A percentile compares a stretch with the other conserved stretches of the same genome.
These are phyloP conservation scores for Naganishia albida DNA, from an alignment of 1,284 basidiomycete species.

Conservation along the genomic window DNA sequence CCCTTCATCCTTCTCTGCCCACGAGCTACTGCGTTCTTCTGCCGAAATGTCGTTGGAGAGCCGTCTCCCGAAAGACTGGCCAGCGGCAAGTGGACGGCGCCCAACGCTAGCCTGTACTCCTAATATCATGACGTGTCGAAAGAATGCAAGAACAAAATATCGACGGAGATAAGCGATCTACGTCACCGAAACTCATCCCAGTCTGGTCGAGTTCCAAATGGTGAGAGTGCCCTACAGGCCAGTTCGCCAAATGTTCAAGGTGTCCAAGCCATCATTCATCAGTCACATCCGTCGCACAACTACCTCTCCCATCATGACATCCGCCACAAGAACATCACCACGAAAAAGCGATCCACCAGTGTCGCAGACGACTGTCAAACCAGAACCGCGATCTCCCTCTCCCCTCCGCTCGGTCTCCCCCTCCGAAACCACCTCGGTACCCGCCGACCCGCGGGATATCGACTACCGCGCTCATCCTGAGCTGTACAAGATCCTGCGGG, in stretches of 20 bases:
- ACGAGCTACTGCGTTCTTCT: no score
- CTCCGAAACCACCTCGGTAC: background rate
- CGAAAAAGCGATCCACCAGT: background rate
- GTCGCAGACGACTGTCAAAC: background rate
- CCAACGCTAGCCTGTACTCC: no score
- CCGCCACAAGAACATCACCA: background rate
- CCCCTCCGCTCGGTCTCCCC: slow-evolving; percentile 20
- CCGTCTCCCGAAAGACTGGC: no score
- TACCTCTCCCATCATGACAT: background rate
- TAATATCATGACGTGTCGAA: no score
- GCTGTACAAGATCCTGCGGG: slow-evolving; percentile 24
- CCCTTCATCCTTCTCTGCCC: no score
- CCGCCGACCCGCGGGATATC: slow-evolving; percentile 18
- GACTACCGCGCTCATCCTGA: slow-evolving; percentile 18
- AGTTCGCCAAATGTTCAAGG: background rate
- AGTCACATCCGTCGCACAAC: no score
- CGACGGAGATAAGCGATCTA: no score
- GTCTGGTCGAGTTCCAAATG: background rate
- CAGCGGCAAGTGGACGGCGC: no score
- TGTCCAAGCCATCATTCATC: no score
- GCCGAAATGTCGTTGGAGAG: no score
- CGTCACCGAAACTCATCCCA: no score
- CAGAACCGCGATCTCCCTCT: slow-evolving; percentile 7
- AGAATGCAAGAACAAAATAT: no score
- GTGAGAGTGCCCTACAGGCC: background rate